Percentiles rank a stretch among this genome's conserved stretches.
phyloP scores from a whole-genome alignment of 495 filamentous ascomycete species.

The Talaromyces trachyspermus region DNA sequence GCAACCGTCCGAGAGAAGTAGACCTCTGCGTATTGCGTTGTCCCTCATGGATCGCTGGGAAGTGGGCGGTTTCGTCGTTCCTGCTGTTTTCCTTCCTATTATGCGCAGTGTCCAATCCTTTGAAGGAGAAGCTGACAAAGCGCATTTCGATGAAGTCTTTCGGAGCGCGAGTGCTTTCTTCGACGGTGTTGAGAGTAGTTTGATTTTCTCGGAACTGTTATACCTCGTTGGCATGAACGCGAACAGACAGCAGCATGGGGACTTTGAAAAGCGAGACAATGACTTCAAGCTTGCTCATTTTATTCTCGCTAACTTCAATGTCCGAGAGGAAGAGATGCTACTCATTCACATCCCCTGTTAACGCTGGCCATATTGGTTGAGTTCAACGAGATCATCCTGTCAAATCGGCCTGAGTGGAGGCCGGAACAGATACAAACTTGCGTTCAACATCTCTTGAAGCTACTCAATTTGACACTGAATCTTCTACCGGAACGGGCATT shows the following conservation, averaged over 20 bases:
- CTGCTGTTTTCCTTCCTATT: conserved; percentile 80
- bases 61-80: conserved; percentile 81
- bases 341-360: conserved; percentile 73
- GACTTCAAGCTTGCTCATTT: conserved; percentile 69
- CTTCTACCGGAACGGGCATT: conserved; percentile 69
- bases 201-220: conserved; percentile 85
- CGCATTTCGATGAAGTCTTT: conserved; percentile 77
- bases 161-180: conserved; percentile 93
- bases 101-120: conserved; percentile 69
- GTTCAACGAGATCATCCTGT: conserved; percentile 21
- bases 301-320: conserved; percentile 80
- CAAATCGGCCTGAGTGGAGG: conserved; percentile 5
- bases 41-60: conserved; percentile 98
- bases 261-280: conserved; percentile 38
- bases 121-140: conserved; percentile 51
- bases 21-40: conserved; percentile 82
- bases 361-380: conserved; percentile 60
- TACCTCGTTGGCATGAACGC: conserved; percentile 32
- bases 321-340: conserved; percentile 94
- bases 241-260: conserved; percentile 25
- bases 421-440: conserved; percentile 18
- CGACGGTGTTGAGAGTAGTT: conserved; percentile 86
- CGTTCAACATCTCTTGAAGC: conserved; percentile 22
- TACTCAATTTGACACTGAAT: conserved; percentile 35
- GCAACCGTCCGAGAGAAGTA: conserved; percentile 63